phyloP scores from a whole-genome alignment of 768 basidiomycete species.

The Royoungia palumana region DNA sequence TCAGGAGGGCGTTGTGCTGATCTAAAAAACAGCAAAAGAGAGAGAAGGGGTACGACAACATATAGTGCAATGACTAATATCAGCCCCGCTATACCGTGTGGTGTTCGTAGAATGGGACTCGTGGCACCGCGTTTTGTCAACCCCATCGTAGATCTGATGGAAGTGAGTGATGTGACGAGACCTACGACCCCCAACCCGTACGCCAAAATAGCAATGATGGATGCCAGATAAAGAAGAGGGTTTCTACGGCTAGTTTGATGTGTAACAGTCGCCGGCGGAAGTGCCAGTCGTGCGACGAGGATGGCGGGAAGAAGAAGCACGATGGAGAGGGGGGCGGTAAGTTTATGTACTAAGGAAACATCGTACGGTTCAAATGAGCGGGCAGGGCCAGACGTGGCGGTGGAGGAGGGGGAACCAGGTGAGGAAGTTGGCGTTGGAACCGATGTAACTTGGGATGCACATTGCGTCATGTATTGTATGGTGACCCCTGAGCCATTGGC shows the following conservation, averaged over 20 bases:
- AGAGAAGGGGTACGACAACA: constrained; percentile 43
- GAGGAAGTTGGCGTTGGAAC: constrained; percentile 23
- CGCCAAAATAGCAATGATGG: constrained; percentile 41
- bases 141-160: constrained; percentile 35
- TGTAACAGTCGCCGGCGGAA: constrained; percentile 32
- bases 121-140: constrained; percentile 33
- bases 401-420: constrained; percentile 9
- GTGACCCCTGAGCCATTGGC: constrained; percentile 69
- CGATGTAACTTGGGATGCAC: constrained; percentile 43
- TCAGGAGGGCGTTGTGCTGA: constrained; percentile 8
- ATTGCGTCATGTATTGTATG: constrained; percentile 55
- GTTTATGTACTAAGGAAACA: constrained; percentile 46
- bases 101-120: constrained; percentile 45
- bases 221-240: constrained; percentile 35
- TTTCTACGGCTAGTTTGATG: constrained; percentile 21
- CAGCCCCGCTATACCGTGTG: constrained; percentile 63
- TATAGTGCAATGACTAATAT: constrained; percentile 64
- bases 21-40: constrained; percentile 29
- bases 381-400: constrained; percentile 19
- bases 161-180: constrained; percentile 59
- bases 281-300: constrained; percentile 40
- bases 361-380: constrained; percentile 33
- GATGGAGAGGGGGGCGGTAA: constrained; percentile 47
- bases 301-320: constrained; percentile 43
- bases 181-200: constrained; percentile 65